Evolutionary conservation across 139 green algal species (phyloP), one percentile per base, ranked within the genome.

Genomic region (Coelastrella sp.): DNA sequence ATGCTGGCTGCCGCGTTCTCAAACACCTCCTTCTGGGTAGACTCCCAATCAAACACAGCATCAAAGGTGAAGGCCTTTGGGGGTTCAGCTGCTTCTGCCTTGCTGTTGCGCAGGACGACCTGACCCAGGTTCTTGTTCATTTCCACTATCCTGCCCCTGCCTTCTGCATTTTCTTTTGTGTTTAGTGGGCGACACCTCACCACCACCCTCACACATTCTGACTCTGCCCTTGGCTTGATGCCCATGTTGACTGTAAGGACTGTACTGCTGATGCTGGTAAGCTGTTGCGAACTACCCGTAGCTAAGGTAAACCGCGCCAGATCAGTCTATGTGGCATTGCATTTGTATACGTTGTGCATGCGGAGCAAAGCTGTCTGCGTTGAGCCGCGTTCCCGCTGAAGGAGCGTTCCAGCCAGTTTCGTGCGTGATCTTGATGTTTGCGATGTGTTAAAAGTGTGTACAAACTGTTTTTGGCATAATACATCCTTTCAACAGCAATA

Each of bases 31-130:
- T 79, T 35, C 85, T 98, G 95, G 2, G 41, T 86, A 30, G 82
- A 83, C 11, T 86, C 90, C 68, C 72, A 86, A 57, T 95, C 93
- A 90, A 95, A 97, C 2, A 95, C 92, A 37, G 88, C 81, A 81
- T 98, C 96, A 81, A 98, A 98, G 17, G 94, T 95, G 89, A 97
- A 98, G 0, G 57, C 45, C 40, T 89, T 75, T 32, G 40, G 62
- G 23, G 25, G 17, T 9, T 83, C 32, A 13, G 2, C 59, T 4
- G 40, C 57, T 63, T 93, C 89, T 75, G 59, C 75, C 50, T 92
- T 92, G n/a, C 89, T 88, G 67, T 94, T 94, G 25, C 84, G 75
- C 15, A 96, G 84, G 5, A 79, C 76, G 4, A 97, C 88, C 63
- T 92, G 74, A 0, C 91, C 90, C 4, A 40, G 68, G 53, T 87